A percentile compares a stretch with the other conserved stretches of the same genome.
Evolutionary conservation across 2,329 filamentous ascomycete genomes (phyloP).

Genomic region (Ophiostoma sp.): DNA sequence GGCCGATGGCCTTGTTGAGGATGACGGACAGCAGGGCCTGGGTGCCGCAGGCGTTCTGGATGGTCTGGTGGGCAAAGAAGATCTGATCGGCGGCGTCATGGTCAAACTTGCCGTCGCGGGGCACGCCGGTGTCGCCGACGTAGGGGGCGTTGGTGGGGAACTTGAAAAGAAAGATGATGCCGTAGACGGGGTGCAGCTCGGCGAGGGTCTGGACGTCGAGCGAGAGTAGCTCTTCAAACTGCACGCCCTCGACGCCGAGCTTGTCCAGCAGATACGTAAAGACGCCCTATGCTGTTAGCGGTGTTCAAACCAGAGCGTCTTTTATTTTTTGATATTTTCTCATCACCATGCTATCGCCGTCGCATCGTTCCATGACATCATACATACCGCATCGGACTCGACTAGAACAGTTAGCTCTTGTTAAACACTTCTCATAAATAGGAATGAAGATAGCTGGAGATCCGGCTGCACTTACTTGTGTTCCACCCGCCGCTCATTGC

Average conservation of each 20-base stretch:
- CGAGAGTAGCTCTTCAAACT: slow-evolving; percentile 93
- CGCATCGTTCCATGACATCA: neutral
- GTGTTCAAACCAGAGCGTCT: neutral
- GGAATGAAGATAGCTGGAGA: neutral
- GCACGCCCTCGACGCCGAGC: slow-evolving; percentile 86
- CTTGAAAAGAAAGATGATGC: slow-evolving; percentile 99
- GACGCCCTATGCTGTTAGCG: slow-evolving; percentile 59
- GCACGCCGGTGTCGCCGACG: slow-evolving; percentile 55
- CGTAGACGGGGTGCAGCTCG: slow-evolving; percentile 73
- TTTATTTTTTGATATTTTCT: neutral
- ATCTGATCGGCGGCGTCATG: slow-evolving; percentile 65
- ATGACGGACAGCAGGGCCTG: slow-evolving; percentile 90
- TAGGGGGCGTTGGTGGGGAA: slow-evolving; percentile 68
- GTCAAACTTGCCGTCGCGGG: slow-evolving; percentile 79
- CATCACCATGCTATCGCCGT: neutral
- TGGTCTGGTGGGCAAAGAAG: slow-evolving; percentile 95
- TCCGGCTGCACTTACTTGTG: slow-evolving; percentile 56
- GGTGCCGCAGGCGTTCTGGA: slow-evolving; percentile 97
- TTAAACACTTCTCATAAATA: neutral
- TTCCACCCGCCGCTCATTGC: slow-evolving; percentile 66
- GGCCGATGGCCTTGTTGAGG: slow-evolving; percentile 60
- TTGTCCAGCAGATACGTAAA: slow-evolving; percentile 93
- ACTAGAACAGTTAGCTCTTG: slow-evolving; percentile 42
- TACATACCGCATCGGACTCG: slow-evolving; percentile 81
- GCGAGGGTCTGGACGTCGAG: slow-evolving; percentile 72